These are phyloP conservation scores for Paecilomyces sp. DNA, from an alignment of 2,329 filamentous ascomycete genomes.

Conservation along the genomic window DNA sequence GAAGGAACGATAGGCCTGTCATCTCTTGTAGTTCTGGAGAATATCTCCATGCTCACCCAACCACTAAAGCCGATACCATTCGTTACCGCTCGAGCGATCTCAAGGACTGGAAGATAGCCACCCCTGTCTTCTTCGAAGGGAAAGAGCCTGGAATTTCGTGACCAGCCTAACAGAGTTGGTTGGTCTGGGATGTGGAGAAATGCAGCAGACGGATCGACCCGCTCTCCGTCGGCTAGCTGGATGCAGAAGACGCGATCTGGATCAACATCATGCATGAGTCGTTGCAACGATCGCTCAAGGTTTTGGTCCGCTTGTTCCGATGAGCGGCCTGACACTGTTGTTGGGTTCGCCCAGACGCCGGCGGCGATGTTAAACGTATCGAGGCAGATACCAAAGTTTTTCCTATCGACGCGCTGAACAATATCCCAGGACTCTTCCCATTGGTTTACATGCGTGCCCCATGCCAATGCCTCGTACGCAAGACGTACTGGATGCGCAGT, in stretches of 20 bases:
- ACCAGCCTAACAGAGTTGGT: slow-evolving; percentile 65
- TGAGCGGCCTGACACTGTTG: slow-evolving; percentile 43
- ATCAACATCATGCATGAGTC: slow-evolving; percentile 51
- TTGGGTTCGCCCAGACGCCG: slow-evolving; percentile 61
- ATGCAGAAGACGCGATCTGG: slow-evolving; percentile 61
- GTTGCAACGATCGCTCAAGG: slow-evolving; percentile 47
- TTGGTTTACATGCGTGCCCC: slow-evolving; percentile 59
- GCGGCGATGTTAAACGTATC: slow-evolving; percentile 73
- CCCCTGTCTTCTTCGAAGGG: slow-evolving; percentile 55
- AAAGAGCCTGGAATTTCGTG: slow-evolving; percentile 63
- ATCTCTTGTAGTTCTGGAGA: neutral
- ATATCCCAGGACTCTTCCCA: slow-evolving; percentile 69
- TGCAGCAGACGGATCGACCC: slow-evolving; percentile 48
- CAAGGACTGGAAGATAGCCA: slow-evolving; percentile 36
- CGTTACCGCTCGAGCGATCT: neutral
- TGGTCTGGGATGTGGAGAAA: slow-evolving; percentile 51
- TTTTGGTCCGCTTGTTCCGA: slow-evolving; percentile 45
- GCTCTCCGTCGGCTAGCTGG: slow-evolving; percentile 67
- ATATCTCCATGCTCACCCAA: neutral
- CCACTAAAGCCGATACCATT: neutral
- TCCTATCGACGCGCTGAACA: slow-evolving; percentile 54
- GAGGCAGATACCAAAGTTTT: slow-evolving; percentile 67
- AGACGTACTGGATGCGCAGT: slow-evolving; percentile 57
- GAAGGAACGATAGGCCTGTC: neutral
- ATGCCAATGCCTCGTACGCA: slow-evolving; percentile 65